Evolutionary conservation across 768 basidiomycete genomes (phyloP), one percentile per base, ranked within the genome.

Genomic region (Lactarius deliciosus): DNA sequence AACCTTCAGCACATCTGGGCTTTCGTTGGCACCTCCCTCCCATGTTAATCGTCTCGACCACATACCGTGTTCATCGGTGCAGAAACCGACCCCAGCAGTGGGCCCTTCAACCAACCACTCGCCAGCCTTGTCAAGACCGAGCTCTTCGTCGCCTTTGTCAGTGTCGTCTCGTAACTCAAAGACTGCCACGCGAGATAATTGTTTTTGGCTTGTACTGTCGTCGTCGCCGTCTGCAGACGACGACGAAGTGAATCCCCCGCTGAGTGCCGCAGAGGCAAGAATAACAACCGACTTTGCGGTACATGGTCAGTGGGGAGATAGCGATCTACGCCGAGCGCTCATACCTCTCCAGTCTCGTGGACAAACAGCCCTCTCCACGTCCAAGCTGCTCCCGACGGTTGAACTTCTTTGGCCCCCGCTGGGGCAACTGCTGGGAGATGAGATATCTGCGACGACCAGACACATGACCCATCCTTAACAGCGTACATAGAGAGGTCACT

Each of bases 401-500:
- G 32, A 22, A 69, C 76, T 60, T 79, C 77, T 71, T 76, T 79
- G n/a, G 76, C 64, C 28, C 78, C 78, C 40, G 63, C 61, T 0
- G 77, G 75, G 34, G 74, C 72, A 43, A 71, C 70, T 25, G 76
- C 66, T 20, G 69, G 58, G 22, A 69, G 64, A 34, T 73, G 70
- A 10, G 79, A 79, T 15, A 77, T 70, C 43, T 76, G 66, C 13
- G 76, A 68, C 1, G 77, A 76, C 0, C 75, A 72, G 15, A 78
- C 57, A 64, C 80, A 83, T 6, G 70, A 65, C 7, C 82, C 81
- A 69, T 92, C 91, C n/a, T 77, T 72, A 0, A 79, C 75, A 10
- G 84, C 80, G 61, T 85, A 81, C 1, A 87, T 74, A 30, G 81
- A 83, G 22, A 92, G 72, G 64, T 82, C 75, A 15, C 90, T 91